Conservation (phyloP, 139 green algal genomes). For the Volvox africanus region DNA sequence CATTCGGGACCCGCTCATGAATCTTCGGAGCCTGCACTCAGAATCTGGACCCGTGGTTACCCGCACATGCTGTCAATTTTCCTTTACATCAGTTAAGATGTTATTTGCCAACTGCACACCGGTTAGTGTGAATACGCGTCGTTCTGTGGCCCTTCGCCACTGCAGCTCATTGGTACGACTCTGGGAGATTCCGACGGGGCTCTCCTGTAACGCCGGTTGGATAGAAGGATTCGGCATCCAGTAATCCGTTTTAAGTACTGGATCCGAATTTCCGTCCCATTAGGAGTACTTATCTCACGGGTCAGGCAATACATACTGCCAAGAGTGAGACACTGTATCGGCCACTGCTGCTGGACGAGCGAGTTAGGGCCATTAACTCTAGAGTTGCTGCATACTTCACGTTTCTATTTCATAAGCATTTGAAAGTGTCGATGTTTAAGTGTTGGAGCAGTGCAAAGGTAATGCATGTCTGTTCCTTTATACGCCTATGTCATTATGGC, state of each 20-base stretch:
- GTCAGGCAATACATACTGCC: not conserved
- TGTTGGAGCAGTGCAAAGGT: too few relatives aligned
- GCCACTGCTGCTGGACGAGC: too few relatives aligned
- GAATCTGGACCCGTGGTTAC: too few relatives aligned
- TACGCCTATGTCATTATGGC: too few relatives aligned
- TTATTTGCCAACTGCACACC: not conserved
- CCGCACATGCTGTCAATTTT: too few relatives aligned
- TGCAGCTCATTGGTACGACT: conserved; percentile 55
- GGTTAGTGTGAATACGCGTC: not conserved
- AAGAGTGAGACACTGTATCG: too few relatives aligned
- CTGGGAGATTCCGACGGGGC: conserved; percentile 43
- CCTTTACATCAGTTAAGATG: too few relatives aligned
- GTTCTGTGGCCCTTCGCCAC: conserved; percentile 48
- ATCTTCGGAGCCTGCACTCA: too few relatives aligned
- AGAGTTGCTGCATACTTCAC: not conserved
- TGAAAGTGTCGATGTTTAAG: too few relatives aligned
- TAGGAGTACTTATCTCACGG: too few relatives aligned
- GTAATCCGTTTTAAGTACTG: conserved; percentile 56
- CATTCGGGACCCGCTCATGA: not conserved
- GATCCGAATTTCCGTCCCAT: conserved; percentile 51
- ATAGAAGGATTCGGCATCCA: conserved; percentile 17
- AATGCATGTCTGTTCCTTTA: too few relatives aligned
- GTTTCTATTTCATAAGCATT: too few relatives aligned
- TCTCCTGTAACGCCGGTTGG: conserved; percentile 30
- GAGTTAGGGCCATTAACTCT: not conserved